Base-by-base conservation (phyloP, 768 basidiomycete genomes). In the Boletus coccyginus region DNA sequence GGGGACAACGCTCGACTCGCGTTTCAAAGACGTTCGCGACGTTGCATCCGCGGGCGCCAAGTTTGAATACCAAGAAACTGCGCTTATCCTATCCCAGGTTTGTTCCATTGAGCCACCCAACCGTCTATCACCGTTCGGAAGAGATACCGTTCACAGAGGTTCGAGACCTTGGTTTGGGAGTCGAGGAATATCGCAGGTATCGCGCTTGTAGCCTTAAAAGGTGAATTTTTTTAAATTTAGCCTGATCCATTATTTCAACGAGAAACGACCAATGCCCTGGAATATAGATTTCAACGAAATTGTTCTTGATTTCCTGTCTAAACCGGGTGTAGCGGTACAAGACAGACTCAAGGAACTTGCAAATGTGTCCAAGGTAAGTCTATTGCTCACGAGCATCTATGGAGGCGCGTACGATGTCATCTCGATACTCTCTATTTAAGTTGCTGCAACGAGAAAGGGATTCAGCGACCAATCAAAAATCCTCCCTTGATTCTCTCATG, bases 231-330 rank as follows among this genome's bases (percentile, higher is more conserved):
- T 35, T 13, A 35, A 27, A 27, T 27, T 21, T 21, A 21, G 21
- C 21, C 27, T 27, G 27, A 27, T 5, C 27, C 27, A 27, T 27
- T 5, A 7, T 12, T 43, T 39, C 36, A 14, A 46, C 3, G 16
- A 32, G 7, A 10, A 31, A 46, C 17, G 2, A 32, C 24, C 3
- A 5, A 33, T 27, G 21, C 12, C 8, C 1, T 16, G 17, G 21
- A 21, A 32, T 21, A 19, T 43, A 65, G 64, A 65, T 36, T 66
- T 65, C 50, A 60, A 54, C 16, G 61, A 65, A n/a, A 21, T 62
- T 11, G 31, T 65, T 48, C 64, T 65, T 7, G 56, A 62, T 31
- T 63, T 62, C 52, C 42, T 65, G 21, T 55, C 64, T 4, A 40
- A 63, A 12, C 48, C 52, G 7, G 24, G 49, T 21, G 58, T 51